Evolutionary conservation across 177 flowering plant species (phyloP), one percentile per base, ranked within the genome.

Genomic region (Tripterygium wilfordii): DNA sequence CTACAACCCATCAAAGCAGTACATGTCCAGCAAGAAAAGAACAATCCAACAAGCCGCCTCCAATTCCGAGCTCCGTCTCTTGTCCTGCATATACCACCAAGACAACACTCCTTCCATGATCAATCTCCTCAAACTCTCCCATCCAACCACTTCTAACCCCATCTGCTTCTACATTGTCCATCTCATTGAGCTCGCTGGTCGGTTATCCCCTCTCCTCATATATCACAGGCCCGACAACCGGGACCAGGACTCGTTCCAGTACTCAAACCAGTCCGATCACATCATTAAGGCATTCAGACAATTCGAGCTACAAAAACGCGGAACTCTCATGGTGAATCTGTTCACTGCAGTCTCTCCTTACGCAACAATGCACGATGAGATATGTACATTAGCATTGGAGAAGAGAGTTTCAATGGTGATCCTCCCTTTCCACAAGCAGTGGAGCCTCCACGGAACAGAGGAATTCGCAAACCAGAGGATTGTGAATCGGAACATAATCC

Each of bases 331-430:
- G 3, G 51, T 64, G 13, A 40, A 67, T 8, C 43, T 56, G 8
- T 67, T 45, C 57, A 75, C 74, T 0, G 43, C 72, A 10, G 31
- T 72, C 14, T 50, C 83, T 0, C 67, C 72, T 0, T 53, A n/a
- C 17, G 47, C 39, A 5, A 65, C 57, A 1, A 69, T 75, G 65
- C 76, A 75, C 31, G 66, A 78, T 2, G 80, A 78, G 31, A 45
- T 75, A 0, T 69, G 75, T 46, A 38, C 19, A 3, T 36, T 72
- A 0, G 83, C 83, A 0, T 27, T 58, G 9, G 64, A 66, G 45
- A 72, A 69, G 56, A 42, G 54, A 20, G 56, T 45, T 0, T 21
- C 63, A 8, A 20, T 78, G 13, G 44, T 75, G 2, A 52, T 78
- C 12, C 15, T 72, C 39, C 83, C 83, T 0, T 75, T 66, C 48